Base-by-base conservation (phyloP, 164 flowering plant genomes). In the Sedum album region DNA sequence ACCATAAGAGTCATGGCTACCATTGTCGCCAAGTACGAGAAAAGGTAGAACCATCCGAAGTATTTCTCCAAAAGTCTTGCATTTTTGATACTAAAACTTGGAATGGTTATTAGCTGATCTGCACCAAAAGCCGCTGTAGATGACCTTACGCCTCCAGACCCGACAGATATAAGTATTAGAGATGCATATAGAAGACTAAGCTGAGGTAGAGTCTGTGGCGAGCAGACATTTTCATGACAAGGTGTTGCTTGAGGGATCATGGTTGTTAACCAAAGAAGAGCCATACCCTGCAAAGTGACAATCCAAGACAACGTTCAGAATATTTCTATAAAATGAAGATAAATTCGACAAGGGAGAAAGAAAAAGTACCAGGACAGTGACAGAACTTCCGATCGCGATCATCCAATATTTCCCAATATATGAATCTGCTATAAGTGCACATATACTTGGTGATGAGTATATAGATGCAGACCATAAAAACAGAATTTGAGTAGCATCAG, bases 111-210 rank as follows among this genome's bases (percentile, higher is more conserved):
- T n/a, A n/a, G n/a, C n/a, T n/a, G n/a, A n/a, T n/a, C n/a, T n/a
- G n/a, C n/a, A n/a, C n/a, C n/a, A n/a, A n/a, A n/a, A n/a, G n/a
- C n/a, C n/a, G n/a, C n/a, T 6, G 75, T 73, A 67, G 70, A 73
- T 38, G 82, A 67, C 44, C 78, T 70, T 25, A 75, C 69, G 57
- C 82, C 80, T 6, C 82, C 82, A 41, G 72, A 69, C 17, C 82
- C 82, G 10, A 77, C 42, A 28, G 82, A n/a, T n/a, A n/a, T n/a
- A n/a, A n/a, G n/a, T n/a, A n/a, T n/a, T n/a, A n/a, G n/a, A n/a
- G n/a, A n/a, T n/a, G n/a, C n/a, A n/a, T n/a, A n/a, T n/a, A n/a
- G n/a, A n/a, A n/a, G n/a, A n/a, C n/a, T n/a, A n/a, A 70, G 71
- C 66, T 79, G 82, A 9, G 42, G 13, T 41, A 44, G 1, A 21